These are phyloP conservation scores for Zhuliangozyma blackwelliae DNA, from an alignment of 1,139 yeast species.

Conservation along the genomic window DNA sequence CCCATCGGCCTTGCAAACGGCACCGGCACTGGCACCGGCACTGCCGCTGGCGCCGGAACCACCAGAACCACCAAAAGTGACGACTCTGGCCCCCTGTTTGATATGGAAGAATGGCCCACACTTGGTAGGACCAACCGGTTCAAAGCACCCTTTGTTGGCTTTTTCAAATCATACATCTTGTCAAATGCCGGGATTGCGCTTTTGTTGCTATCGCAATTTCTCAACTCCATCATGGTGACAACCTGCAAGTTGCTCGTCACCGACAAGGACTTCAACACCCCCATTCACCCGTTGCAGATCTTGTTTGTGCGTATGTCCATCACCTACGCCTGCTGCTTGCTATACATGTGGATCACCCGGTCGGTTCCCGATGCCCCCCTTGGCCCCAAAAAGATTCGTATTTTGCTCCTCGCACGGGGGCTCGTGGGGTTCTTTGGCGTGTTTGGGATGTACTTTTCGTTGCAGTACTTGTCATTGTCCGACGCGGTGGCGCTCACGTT, in stretches of 20 bases:
- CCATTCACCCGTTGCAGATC: constrained; percentile 74
- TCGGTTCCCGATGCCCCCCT: constrained; percentile 60
- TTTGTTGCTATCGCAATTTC: constrained; percentile 56
- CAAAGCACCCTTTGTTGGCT: too few relatives aligned
- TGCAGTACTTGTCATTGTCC: constrained; percentile 70
- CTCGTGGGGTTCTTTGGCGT: constrained; percentile 75
- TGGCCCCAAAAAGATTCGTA: constrained; percentile 62
- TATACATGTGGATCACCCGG: constrained; percentile 48
- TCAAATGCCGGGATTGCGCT: constrained; percentile 39
- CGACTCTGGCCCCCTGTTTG: too few relatives aligned
- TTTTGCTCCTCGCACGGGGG: constrained; percentile 61
- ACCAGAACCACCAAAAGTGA: too few relatives aligned
- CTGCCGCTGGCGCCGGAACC: too few relatives aligned
- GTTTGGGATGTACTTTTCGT: constrained; percentile 68
- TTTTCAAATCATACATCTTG: constrained; percentile 8
- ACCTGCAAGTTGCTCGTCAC: constrained; percentile 69
- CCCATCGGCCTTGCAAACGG: too few relatives aligned
- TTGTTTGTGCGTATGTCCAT: constrained; percentile 71
- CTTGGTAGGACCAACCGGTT: too few relatives aligned
- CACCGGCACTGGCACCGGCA: too few relatives aligned
- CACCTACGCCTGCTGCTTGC: constrained; percentile 56
- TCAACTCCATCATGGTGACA: constrained; percentile 72
- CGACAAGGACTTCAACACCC: constrained; percentile 49
- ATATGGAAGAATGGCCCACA: too few relatives aligned
- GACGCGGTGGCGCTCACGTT: constrained; percentile 77